These are phyloP conservation scores for Dipsacomyces acuminosporus DNA, from an alignment of 371 early-diverging fungal genomes.

Conservation along the genomic window DNA sequence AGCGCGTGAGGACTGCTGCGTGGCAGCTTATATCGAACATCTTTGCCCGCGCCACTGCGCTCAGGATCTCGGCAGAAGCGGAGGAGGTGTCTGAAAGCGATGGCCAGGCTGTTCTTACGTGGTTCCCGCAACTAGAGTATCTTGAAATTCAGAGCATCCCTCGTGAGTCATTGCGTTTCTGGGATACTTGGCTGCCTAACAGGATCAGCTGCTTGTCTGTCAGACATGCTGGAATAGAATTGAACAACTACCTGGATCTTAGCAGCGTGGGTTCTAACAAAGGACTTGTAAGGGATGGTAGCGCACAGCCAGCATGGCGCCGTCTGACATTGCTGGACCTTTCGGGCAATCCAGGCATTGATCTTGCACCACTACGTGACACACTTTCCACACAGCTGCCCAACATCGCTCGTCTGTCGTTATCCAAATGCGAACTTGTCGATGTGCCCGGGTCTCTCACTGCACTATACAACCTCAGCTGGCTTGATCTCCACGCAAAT, in stretches of 20 bases:
- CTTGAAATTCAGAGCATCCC: slow-evolving; percentile 35
- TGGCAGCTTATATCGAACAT: slow-evolving; percentile 33
- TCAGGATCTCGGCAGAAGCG: slow-evolving; percentile 36
- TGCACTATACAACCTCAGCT: slow-evolving; percentile 53
- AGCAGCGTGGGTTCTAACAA: background rate
- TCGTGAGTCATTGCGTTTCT: slow-evolving; percentile 27
- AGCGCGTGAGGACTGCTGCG: slow-evolving; percentile 18
- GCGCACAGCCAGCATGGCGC: slow-evolving; percentile 6
- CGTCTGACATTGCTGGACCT: slow-evolving; percentile 31
- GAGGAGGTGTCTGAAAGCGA: slow-evolving; percentile 35
- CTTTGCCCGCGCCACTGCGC: slow-evolving; percentile 39
- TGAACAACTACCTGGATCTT: slow-evolving; percentile 9
- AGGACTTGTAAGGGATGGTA: background rate
- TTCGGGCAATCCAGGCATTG: slow-evolving; percentile 49
- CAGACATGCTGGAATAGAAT: slow-evolving; percentile 29
- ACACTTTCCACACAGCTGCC: slow-evolving; percentile 51
- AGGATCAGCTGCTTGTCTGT: slow-evolving; percentile 15
- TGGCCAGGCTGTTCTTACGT: slow-evolving; percentile 32
- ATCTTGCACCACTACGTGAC: slow-evolving; percentile 51
- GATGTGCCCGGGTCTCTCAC: slow-evolving; percentile 58
- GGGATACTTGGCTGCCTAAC: slow-evolving; percentile 25
- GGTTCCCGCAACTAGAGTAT: slow-evolving; percentile 40
- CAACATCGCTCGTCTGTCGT: slow-evolving; percentile 55
- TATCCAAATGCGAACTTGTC: slow-evolving; percentile 60
- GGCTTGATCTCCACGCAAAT: slow-evolving; percentile 61